These are phyloP conservation scores for Quercus engelmannii DNA, from an alignment of 306 rosid genomes.

Conservation along the genomic window DNA sequence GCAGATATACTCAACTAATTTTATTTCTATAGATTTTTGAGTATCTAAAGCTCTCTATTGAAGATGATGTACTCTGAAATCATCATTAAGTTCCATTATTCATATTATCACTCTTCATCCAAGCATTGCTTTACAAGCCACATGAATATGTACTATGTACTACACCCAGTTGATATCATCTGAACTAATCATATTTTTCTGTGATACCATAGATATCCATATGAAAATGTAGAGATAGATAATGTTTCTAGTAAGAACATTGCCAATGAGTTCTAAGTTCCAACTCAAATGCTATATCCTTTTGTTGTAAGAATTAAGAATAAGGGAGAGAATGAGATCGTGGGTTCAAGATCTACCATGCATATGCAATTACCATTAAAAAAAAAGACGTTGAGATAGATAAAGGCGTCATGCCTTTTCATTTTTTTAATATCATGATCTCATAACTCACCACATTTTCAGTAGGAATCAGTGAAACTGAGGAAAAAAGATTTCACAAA, in stretches of 20 bases:
- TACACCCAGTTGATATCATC: constrained; percentile 8
- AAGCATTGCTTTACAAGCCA: constrained; percentile 17
- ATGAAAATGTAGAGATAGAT: background rate
- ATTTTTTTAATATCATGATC: background rate
- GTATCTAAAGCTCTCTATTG: background rate
- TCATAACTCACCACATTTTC: constrained; percentile 3
- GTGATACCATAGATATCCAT: background rate
- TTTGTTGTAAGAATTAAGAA: too few relatives aligned
- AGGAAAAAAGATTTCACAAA: background rate
- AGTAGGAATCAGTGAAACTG: background rate
- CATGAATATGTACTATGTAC: constrained; percentile 1
- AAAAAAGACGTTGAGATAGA: background rate
- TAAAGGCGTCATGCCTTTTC: background rate
- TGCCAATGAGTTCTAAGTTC: background rate
- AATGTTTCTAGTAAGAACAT: background rate
- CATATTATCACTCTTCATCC: constrained; percentile 1
- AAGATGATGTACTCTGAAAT: constrained; percentile 16
- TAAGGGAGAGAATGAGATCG: too few relatives aligned
- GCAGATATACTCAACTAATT: background rate
- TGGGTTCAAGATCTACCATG: too few relatives aligned
- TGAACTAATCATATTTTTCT: background rate
- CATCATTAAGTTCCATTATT: background rate
- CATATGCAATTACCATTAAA: too few relatives aligned
- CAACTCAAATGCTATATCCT: too few relatives aligned
- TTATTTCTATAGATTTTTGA: background rate